Evolutionary conservation across 495 filamentous ascomycete genomes (phyloP), one percentile per base, ranked within the genome.

Genomic region (Aspergillus incahuasiensis): DNA sequence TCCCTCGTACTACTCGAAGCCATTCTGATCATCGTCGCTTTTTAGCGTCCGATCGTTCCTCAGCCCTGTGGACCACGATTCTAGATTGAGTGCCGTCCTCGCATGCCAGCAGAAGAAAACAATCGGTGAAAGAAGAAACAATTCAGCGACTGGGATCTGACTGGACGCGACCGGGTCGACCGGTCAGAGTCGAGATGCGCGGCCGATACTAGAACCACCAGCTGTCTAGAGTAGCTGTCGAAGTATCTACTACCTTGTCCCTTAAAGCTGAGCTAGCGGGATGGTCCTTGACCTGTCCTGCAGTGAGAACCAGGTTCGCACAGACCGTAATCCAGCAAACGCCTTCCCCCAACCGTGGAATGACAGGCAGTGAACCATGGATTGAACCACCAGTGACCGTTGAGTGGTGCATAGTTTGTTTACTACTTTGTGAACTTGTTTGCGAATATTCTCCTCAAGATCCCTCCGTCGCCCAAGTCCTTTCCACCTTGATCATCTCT

Each of bases 261-360:
- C 13, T 28, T 15, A 2, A 12, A 35, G 6, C 32, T 12, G 13
- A 15, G 32, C 9, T 35, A 35, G 32, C 32, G 6, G 32, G 32
- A 35, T 11, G 5, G 32, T 15, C 32, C 32, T 35, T 30, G 32
- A 38, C 48, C 48, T 49, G 20, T 48, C 46, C 48, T 61, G 58
- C 58, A 61, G 21, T 49, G 38, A 16, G 46, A 47, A 24, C 54
- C 49, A 50, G 59, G 59, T 54, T 52, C 46, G 59, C 59, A 57
- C 59, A 57, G 59, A 61, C 54, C 54, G 22, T 9, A 25, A 40
- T 5, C 43, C 46, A 56, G 46, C 54, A 56, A 56, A 56, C 54
- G 54, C 46, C 40, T 45, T 45, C 25, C 54, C 2, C 22, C 18
- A 47, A 39, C 52, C 42, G 41, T 50, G 54, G 45, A 55, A 48